Evolutionary conservation across 1,139 yeast genomes (phyloP), one percentile per base, ranked within the genome.

Genomic region (Diutina catenulata): DNA sequence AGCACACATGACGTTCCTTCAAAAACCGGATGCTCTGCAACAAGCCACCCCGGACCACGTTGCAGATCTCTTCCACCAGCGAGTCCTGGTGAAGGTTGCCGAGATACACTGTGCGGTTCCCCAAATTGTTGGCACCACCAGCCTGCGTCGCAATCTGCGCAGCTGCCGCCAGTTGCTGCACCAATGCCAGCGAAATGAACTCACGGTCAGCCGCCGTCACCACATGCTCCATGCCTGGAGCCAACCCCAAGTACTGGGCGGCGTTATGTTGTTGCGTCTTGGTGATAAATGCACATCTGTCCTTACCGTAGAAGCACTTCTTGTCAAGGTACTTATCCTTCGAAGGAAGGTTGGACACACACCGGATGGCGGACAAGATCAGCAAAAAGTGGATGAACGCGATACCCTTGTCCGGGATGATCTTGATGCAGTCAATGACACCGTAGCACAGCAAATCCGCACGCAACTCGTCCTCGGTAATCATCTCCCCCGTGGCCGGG

Each of bases 191-290:
- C 2, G 79, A 73, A 47, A 46, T 46, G 18, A 15, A 25, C 21
- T 76, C 83, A 39, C 83, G 64, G 55, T 87, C 95, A 18, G 88
- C 86, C 43, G 81, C 81, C 32, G 87, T 80, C 21, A 79, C 79
- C 42, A 83, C 66, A 52, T 82, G 87, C 53, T 83, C 95, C 74
- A 80, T 76, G 21, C 94, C 94, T 18, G 94, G 94, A 31, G 88
- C 87, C 47, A 87, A 70, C 2, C 96, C 96, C 43, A 88, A 64
- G 55, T 86, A 88, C 59, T 88, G 95, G 7, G 96, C 95, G 18
- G 97, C 97, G 56, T 88, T 87, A 54, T 88, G 96, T 59, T 87
- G 95, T 59, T 91, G 96, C 22, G 96, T 83, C 57, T 84, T 86
- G 28, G 96, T 86, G 39, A 88, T 83, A 51, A 74, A 74, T 4